A percentile compares a stretch with the other conserved stretches of the same genome.
These are phyloP conservation scores for Carex myosuroides DNA, from an alignment of 176 grass and related monocot genomes.

Conservation along the genomic window DNA sequence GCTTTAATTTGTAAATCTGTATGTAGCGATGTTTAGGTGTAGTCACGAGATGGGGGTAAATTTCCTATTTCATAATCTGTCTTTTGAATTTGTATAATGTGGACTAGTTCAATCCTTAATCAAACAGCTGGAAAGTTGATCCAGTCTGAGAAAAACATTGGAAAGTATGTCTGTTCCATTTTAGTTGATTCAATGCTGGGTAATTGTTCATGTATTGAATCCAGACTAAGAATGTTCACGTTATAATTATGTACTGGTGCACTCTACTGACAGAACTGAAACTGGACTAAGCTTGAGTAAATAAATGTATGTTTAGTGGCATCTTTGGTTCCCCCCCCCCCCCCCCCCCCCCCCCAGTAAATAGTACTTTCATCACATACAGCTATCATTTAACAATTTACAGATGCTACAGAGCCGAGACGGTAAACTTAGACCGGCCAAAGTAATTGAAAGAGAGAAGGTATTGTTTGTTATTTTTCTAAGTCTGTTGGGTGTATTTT, in stretches of 20 bases:
- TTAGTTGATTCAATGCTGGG: neutral
- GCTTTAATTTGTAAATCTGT: slow-evolving; percentile 3
- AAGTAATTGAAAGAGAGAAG: neutral
- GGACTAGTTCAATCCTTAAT: neutral
- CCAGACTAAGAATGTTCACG: neutral
- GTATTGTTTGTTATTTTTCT: slow-evolving; percentile 2
- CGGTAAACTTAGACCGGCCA: neutral
- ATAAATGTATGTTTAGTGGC: neutral
- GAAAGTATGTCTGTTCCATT: neutral
- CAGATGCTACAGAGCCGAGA: neutral
- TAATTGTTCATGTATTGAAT: neutral
- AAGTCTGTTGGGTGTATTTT: neutral
- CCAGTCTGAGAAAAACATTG: neutral
- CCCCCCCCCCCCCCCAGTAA: neutral
- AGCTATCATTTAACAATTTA: neutral
- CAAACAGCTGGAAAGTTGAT: neutral
- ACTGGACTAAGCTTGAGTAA: neutral
- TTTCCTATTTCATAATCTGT: neutral
- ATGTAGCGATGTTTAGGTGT: slow-evolving; percentile 3
- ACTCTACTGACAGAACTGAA: neutral
- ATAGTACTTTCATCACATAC: neutral
- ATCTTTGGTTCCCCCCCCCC: too few species aligned
- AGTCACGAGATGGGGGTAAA: neutral
- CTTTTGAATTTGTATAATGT: slow-evolving; percentile 1
- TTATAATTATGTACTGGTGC: neutral